These are phyloP conservation scores for Sporothrix variecibatus DNA, from an alignment of 2,329 filamentous ascomycete species.

Conservation along the genomic window DNA sequence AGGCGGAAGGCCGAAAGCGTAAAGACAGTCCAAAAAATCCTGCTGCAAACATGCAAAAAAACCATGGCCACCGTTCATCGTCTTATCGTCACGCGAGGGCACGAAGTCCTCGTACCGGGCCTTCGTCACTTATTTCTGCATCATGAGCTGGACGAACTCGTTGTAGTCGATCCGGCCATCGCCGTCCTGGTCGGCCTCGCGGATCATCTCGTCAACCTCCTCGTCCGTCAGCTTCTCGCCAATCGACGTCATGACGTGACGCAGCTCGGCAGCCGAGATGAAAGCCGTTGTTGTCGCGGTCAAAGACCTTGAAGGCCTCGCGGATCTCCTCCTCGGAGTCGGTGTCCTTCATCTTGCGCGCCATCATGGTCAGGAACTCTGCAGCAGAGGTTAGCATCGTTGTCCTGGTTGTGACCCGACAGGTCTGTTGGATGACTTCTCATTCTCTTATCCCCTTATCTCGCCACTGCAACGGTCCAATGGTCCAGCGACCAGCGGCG, in stretches of 20 bases:
- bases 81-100: conserved; percentile 18
- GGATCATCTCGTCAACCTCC: conserved; percentile 91
- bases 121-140: conserved; percentile 72
- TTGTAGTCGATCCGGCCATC: conserved; percentile 91
- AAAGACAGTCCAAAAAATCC: conserved; percentile 23
- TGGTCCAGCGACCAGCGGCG: neutral
- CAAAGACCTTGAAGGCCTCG: conserved; percentile 80
- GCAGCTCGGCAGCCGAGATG: conserved; percentile 84
- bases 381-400: conserved; percentile 25
- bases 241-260: conserved; percentile 90
- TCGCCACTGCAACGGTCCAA: neutral
- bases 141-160: conserved; percentile 93
- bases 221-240: conserved; percentile 89
- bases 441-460: neutral
- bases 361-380: conserved; percentile 95
- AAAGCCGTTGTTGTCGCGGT: conserved; percentile 92
- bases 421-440: neutral
- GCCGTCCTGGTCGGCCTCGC: conserved; percentile 85
- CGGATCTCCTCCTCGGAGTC: conserved; percentile 90
- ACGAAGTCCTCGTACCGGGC: no score
- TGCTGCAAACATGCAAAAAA: conserved; percentile 26
- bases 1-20: neutral
- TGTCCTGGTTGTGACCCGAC: neutral
- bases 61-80: conserved; percentile 25
- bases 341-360: conserved; percentile 91